Evolutionary conservation across 345 rosid species (phyloP).

Genomic region (Orychophragmus violaceus): DNA sequence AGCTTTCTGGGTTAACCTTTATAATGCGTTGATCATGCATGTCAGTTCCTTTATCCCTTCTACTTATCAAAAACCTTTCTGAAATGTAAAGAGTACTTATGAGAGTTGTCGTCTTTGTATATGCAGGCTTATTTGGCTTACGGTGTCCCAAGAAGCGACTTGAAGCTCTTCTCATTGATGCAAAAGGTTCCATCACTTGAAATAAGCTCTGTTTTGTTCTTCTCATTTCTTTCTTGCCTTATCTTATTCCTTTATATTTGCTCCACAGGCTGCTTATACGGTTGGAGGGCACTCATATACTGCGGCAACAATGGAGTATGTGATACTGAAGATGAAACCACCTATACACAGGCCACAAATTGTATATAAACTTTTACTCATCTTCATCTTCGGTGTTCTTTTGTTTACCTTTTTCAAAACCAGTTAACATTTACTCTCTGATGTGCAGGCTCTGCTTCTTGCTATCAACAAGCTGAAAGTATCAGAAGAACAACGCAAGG

Average conservation of each 20-base stretch:
- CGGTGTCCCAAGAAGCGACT: constrained; percentile 87
- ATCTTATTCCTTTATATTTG: background rate
- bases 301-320: constrained; percentile 73
- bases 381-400: background rate
- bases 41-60: constrained; percentile 36
- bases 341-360: constrained; percentile 83
- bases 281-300: constrained; percentile 86
- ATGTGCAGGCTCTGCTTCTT: constrained; percentile 62
- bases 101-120: constrained; percentile 15
- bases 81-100: background rate
- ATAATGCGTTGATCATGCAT: constrained; percentile 93
- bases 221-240: background rate
- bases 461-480: constrained; percentile 76
- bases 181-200: constrained; percentile 62
- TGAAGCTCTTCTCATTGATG: constrained; percentile 89
- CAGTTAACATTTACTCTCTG: background rate
- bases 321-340: constrained; percentile 81
- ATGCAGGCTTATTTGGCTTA: constrained; percentile 86
- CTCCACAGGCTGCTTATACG: constrained; percentile 73
- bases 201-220: background rate
- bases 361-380: constrained; percentile 40
- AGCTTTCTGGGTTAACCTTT: constrained; percentile 94
- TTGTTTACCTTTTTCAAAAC: background rate
- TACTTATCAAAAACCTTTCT: background rate
- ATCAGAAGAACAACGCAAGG: constrained; percentile 68